Evolutionary conservation across 2,329 filamentous ascomycete genomes (phyloP), one percentile per base, ranked within the genome.

Genomic region (Colletotrichum tofieldiae): DNA sequence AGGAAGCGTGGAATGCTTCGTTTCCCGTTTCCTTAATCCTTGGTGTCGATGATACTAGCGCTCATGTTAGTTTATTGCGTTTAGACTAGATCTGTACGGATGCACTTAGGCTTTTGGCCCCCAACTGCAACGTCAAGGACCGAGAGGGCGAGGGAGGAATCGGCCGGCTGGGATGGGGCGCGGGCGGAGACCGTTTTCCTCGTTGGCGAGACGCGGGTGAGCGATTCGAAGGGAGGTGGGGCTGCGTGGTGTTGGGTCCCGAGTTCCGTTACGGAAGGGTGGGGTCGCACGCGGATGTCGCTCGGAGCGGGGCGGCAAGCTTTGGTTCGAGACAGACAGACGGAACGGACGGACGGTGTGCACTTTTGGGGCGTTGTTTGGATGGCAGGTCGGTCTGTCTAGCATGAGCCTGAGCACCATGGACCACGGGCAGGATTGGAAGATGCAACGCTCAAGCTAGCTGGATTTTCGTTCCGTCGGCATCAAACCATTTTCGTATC

Each of bases 11-110:
- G 37, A 41, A 45, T 32, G 51, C 32, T 45, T 54, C 39, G 49
- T 43, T 41, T 67, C 45, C 16, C 29, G 18, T 45, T 43, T 39
- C 26, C n/a, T 55, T 45, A 64, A 64, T 64, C 61, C 61, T 64
- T 54, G 61, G 20, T 51, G 61, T 54, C 61, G 61, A 64, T 64
- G 61, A 55, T 64, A 45, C 49, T 64, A 64, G 61, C 61, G 61
- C 49, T 35, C 26, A 5, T 43, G 49, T 52, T 62, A 41, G 60
- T 51, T 52, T 51, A 37, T 37, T 51, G 60, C 45, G 45, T 62
- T 51, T 62, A 51, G 51, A 29, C 45, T 37, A 39, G 8, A 56
- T 39, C 20, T n/a, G 45, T 63, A 39, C 12, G 32, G 35, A 23
- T 3, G 16, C 23, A 9, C 32, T 51, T 41, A n/a, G n/a, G 18